Evolutionary conservation across 805 yeast species (phyloP), one percentile per base, ranked within the genome.

Genomic region (Metschnikowia shivogae): DNA sequence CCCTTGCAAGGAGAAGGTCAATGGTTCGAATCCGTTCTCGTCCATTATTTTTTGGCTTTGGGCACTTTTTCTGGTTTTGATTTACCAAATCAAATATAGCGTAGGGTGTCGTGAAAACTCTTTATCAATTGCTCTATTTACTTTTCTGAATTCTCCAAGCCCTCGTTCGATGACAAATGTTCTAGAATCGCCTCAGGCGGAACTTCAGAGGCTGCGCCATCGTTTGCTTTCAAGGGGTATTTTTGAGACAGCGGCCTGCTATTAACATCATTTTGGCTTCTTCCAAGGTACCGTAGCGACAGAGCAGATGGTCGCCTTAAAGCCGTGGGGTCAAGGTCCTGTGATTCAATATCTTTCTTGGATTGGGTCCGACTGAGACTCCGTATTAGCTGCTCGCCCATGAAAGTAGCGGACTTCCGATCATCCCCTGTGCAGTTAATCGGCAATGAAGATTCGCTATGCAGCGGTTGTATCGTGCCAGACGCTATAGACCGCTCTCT

Each of bases 1-100:
- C 81, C 85, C 81, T 80, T 78, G 85, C 85, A 80, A 77, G 84
- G 77, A 72, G 72, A 73, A 80, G 84, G 84, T 78, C 86, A 76
- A 70, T 74, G 84, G 85, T 81, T 81, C 85, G 83, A 80, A 65
- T 80, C 85, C 85, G 75, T 79, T 76, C 82, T 77, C 82, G 83
- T 80, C 84, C 84, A 48, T 48, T 39, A 46, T 60, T 63, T 58
- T 61, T 44, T 20, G 2, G 5, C 5, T 7, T 9, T 5, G 10
- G 17, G 17, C 17, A 17, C 17, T 17, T 17, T 17, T 17, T 17
- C 17, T 17, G 17, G 17, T 2, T 17, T 17, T 17, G 17, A 17
- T 17, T 17, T 17, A n/a, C 17, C 17, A 17, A 17, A 3, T 17
- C 17, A 17, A 17, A 17, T 17, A 17, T 17, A 17, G 17, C 17